Evolutionary conservation across 2,329 filamentous ascomycete genomes (phyloP).

Genomic region (Exserohilum rostratum): DNA sequence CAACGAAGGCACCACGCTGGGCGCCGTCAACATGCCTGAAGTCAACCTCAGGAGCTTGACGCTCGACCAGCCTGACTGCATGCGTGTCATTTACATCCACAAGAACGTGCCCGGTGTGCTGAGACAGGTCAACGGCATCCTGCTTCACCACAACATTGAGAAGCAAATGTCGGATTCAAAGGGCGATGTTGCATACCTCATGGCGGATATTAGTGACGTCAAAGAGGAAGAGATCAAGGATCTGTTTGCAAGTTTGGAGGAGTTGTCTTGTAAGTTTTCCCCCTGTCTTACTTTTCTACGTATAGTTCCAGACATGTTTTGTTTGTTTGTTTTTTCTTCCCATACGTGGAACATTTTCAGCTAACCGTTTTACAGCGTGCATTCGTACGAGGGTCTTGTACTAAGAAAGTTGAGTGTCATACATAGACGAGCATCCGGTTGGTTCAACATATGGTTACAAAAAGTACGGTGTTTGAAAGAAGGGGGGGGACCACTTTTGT

Average conservation of each 20-base stretch:
- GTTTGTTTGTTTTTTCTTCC: too few species aligned
- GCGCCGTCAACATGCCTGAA: conserved; percentile 97
- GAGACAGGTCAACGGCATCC: conserved; percentile 90
- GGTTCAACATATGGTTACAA: too few species aligned
- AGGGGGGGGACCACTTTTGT: too few species aligned
- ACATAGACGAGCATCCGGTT: too few species aligned
- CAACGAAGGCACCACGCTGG: conserved; percentile 89
- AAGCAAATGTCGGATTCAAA: conserved; percentile 98
- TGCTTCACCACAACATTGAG: conserved; percentile 95
- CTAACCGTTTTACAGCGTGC: conserved; percentile 28
- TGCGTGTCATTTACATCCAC: conserved; percentile 95
- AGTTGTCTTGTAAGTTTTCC: conserved; percentile 71
- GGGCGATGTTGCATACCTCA: conserved; percentile 92
- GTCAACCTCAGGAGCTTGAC: conserved; percentile 88
- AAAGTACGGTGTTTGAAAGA: too few species aligned
- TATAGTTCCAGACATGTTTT: too few species aligned
- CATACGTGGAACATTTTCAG: background rate
- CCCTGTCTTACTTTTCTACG: background rate
- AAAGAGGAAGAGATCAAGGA: conserved; percentile 81
- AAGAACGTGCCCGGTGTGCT: conserved; percentile 95
- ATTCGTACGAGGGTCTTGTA: conserved; percentile 58
- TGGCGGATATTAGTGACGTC: conserved; percentile 95
- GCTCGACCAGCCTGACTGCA: conserved; percentile 85
- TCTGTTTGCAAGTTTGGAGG: conserved; percentile 81
- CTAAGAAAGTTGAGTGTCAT: too few species aligned